Evolutionary conservation across 805 yeast genomes (phyloP), one percentile per base, ranked within the genome.

Genomic region (Komagataella phaffii): DNA sequence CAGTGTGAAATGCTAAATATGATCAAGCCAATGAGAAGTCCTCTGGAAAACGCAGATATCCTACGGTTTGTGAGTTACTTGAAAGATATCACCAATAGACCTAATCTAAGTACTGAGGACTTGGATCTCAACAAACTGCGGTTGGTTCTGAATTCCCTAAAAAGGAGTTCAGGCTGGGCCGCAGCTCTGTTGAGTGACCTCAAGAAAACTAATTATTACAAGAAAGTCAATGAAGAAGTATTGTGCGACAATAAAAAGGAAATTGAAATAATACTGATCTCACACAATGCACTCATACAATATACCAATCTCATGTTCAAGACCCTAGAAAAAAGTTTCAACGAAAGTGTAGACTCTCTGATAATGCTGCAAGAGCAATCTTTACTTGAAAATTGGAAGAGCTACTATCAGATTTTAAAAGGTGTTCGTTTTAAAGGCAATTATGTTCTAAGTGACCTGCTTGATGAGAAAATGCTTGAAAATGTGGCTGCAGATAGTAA

Each of bases 251-350:
- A 43, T n/a, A 57, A 57, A 47, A 57, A 64, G 48, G 72, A 71
- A 49, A 66, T 76, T 48, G 72, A 72, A 55, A 62, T 66, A 17
- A 73, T 78, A n/a, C 67, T 79, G 58, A 70, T 72, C 45, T 69
- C 79, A 4, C 63, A 77, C 45, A 76, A 73, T 56, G 73, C 74
- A 2, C 65, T 79, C 8, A 72, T 76, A 51, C 81, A 76, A 56
- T 77, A 78, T 55, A 70, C 71, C 46, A 68, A 73, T n/a, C 69
- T 73, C 51, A 71, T 75, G 53, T 66, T 72, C 48, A 66, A 66
- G 48, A 70, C 69, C 1, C 65, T 73, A 2, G 79, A 65, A 40
- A 63, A 59, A 45, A 61, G 58, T 18, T 74, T 74, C 60, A 67
- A 67, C 47, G 70, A 59, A 17, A 65, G 70, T 17, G 63, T 62